Evolutionary conservation across 2,329 filamentous ascomycete genomes (phyloP).

Genomic region (Cladosporium sp.): DNA sequence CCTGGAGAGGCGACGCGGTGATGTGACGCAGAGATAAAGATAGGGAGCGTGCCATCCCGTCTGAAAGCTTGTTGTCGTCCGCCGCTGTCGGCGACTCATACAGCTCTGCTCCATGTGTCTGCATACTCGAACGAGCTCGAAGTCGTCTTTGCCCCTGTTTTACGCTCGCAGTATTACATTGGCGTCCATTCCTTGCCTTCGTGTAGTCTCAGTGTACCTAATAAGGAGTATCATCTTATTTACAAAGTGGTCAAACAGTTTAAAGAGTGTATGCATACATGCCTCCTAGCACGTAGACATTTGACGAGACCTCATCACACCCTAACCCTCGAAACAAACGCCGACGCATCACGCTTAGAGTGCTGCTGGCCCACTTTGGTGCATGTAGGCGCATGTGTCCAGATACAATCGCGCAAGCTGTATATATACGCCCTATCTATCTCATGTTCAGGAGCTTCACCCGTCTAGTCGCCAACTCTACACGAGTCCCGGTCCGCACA

Average conservation of each 20-base stretch:
- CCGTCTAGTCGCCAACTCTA: slow-evolving; percentile 8
- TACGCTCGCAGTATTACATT: too few relatives aligned
- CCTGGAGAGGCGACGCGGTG: not conserved
- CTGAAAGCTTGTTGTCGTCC: not conserved
- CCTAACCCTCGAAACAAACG: slow-evolving; percentile 4
- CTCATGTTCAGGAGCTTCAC: slow-evolving; percentile 20
- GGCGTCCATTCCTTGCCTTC: too few relatives aligned
- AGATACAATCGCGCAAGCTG: not conserved
- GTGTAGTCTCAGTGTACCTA: too few relatives aligned
- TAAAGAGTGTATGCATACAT: not conserved
- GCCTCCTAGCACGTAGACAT: not conserved
- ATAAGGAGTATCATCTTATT: too few relatives aligned
- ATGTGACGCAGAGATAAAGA: slow-evolving; percentile 9
- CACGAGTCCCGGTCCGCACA: slow-evolving; percentile 19
- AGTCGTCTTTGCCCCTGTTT: too few relatives aligned
- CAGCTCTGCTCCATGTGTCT: not conserved
- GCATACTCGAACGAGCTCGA: not conserved
- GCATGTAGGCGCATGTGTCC: not conserved
- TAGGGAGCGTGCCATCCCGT: not conserved
- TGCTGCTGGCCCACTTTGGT: not conserved
- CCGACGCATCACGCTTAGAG: slow-evolving; percentile 5
- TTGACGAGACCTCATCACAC: not conserved
- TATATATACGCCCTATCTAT: not conserved
- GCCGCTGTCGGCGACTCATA: slow-evolving; percentile 5
- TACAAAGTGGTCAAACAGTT: too few relatives aligned